These are phyloP conservation scores for Wallacemonas sp. DNA, from an alignment of 208 protist genomes.

Conservation along the genomic window DNA sequence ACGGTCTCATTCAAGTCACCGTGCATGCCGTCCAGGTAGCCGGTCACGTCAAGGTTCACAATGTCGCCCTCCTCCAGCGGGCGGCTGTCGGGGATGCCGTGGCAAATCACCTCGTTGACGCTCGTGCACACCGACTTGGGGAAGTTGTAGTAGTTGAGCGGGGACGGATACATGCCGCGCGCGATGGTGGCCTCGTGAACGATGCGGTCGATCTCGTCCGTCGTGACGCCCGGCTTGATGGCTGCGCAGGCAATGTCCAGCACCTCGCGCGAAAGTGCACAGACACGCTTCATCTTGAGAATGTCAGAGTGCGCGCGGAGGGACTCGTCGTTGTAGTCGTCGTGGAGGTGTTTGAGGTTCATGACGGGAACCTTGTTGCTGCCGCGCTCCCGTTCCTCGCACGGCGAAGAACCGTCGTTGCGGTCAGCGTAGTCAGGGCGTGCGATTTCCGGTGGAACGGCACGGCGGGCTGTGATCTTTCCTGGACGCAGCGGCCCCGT, in stretches of 20 bases:
- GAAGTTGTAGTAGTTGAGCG: slow-evolving; percentile 98
- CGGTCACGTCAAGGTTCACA: slow-evolving; percentile 98
- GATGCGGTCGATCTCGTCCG: slow-evolving; percentile 97
- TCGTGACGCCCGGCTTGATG: slow-evolving; percentile 94
- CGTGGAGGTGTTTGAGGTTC: slow-evolving; percentile 77
- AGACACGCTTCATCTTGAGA: slow-evolving; percentile 89
- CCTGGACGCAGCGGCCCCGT: slow-evolving; percentile 78
- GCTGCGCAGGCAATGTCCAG: slow-evolving; percentile 93
- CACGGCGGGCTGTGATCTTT: slow-evolving; percentile 79
- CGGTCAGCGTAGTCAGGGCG: slow-evolving; percentile 88
- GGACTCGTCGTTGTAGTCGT: slow-evolving; percentile 64
- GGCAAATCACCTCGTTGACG: slow-evolving; percentile 94
- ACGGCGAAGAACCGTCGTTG: slow-evolving; percentile 66
- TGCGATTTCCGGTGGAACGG: slow-evolving; percentile 68
- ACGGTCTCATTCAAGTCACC: slow-evolving; percentile 94
- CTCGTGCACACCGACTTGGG: slow-evolving; percentile 98
- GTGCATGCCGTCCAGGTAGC: slow-evolving; percentile 93
- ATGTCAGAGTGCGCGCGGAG: slow-evolving; percentile 77
- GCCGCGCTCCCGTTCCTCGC: slow-evolving; percentile 76
- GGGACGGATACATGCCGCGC: slow-evolving; percentile 96
- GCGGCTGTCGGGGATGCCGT: slow-evolving; percentile 96
- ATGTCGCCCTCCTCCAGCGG: slow-evolving; percentile 97
- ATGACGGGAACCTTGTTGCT: slow-evolving; percentile 62
- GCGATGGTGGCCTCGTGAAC: slow-evolving; percentile 91
- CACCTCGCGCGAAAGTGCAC: slow-evolving; percentile 90